Conservation (phyloP, 75 land plant genomes). For the Picea glauca region DNA sequence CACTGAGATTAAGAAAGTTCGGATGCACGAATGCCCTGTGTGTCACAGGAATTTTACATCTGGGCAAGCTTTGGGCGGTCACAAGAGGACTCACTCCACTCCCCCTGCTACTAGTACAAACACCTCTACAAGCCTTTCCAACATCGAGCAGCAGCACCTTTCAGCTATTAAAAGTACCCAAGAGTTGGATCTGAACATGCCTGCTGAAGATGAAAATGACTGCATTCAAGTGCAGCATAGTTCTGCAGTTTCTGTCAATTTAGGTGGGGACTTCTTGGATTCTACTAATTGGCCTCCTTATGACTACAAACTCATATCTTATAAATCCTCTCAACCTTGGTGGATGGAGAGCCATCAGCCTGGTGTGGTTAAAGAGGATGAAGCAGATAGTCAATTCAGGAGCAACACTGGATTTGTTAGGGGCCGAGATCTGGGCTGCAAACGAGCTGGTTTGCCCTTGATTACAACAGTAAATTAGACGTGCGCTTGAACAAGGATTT, state of each 20-base stretch:
- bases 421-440: neutral
- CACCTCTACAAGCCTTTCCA: neutral
- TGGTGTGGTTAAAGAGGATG: neutral
- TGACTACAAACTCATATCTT: neutral
- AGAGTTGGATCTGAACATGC: slow-evolving; percentile 59
- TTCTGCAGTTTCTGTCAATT: neutral
- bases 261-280: neutral
- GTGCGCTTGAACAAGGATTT: no score
- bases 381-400: neutral
- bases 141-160: slow-evolving; percentile 1
- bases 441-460: neutral
- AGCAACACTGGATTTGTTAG: no score
- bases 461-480: neutral
- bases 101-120: neutral
- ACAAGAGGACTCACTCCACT: slow-evolving; percentile 45
- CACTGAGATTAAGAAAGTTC: neutral
- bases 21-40: slow-evolving; percentile 44
- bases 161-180: neutral
- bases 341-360: neutral
- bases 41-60: slow-evolving; percentile 52
- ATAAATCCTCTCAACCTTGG: neutral
- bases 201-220: slow-evolving; percentile 40
- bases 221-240: neutral
- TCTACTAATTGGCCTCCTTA: no score
- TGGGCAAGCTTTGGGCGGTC: slow-evolving; percentile 74